These are phyloP conservation scores for Raffaelea ambrosiae DNA, from an alignment of 2,329 filamentous ascomycete species.

Conservation along the genomic window DNA sequence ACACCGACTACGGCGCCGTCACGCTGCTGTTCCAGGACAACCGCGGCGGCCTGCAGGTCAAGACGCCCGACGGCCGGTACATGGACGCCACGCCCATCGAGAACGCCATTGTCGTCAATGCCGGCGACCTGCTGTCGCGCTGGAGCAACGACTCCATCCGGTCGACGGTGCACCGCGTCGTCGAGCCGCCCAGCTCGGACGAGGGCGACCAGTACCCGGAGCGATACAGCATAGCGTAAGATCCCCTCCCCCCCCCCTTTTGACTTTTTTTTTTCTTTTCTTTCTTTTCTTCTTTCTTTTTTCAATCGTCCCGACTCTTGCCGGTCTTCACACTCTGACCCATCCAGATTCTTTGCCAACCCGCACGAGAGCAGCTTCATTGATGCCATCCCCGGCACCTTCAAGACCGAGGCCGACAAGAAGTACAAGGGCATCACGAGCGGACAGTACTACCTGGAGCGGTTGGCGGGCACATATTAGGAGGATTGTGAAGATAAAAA, in stretches of 20 bases:
- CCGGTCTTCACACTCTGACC: too few species aligned
- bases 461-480: background rate
- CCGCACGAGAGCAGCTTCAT: background rate
- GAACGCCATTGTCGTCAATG: slow-evolving; percentile 58
- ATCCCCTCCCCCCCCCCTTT: too few species aligned
- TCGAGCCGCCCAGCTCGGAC: too few species aligned
- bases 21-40: slow-evolving; percentile 42
- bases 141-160: slow-evolving; percentile 66
- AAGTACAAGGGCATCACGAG: background rate
- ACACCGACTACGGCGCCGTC: slow-evolving; percentile 42
- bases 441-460: background rate
- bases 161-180: slow-evolving; percentile 40
- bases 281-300: too few species aligned
- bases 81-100: background rate
- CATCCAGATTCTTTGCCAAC: background rate
- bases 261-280: too few species aligned
- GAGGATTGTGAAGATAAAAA: too few species aligned
- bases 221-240: too few species aligned
- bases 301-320: too few species aligned
- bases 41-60: slow-evolving; percentile 37
- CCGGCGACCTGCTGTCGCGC: slow-evolving; percentile 71
- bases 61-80: slow-evolving; percentile 19
- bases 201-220: too few species aligned
- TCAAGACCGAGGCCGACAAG: background rate
- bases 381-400: background rate